A percentile compares a stretch with the other conserved stretches of the same genome.
phyloP scores from a whole-genome alignment of 2,329 filamentous ascomycete species.

The Lithohypha guttulata region DNA sequence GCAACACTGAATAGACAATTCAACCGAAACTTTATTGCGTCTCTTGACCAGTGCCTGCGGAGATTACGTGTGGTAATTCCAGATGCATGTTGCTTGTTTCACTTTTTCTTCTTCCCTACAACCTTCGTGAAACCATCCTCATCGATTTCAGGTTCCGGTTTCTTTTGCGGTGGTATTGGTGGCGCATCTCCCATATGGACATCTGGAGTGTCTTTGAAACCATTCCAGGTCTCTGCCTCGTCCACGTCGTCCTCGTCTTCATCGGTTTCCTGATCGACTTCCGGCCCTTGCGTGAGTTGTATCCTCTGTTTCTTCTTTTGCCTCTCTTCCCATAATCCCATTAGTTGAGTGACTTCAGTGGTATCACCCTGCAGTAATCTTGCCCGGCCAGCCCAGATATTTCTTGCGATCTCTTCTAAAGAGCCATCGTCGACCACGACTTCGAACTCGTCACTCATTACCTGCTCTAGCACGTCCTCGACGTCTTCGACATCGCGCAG shows the following conservation, averaged over 20 bases:
- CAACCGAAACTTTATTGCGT: too few relatives aligned
- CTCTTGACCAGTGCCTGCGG: background rate
- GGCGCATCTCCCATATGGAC: slow-evolving; percentile 62
- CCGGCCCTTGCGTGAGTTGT: slow-evolving; percentile 14
- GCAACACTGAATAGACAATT: too few relatives aligned
- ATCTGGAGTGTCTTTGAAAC: slow-evolving; percentile 43
- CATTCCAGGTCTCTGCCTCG: slow-evolving; percentile 46
- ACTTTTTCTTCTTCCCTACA: slow-evolving; percentile 54
- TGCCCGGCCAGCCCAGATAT: slow-evolving; percentile 58
- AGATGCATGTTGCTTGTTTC: slow-evolving; percentile 10
- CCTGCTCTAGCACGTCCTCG: slow-evolving; percentile 73
- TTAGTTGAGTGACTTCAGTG: slow-evolving; percentile 49
- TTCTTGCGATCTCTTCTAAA: slow-evolving; percentile 58
- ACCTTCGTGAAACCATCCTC: slow-evolving; percentile 75
- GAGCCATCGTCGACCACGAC: slow-evolving; percentile 86
- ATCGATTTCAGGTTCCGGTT: slow-evolving; percentile 59
- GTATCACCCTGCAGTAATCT: slow-evolving; percentile 35
- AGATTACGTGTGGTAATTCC: background rate
- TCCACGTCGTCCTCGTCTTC: slow-evolving; percentile 44
- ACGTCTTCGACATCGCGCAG: slow-evolving; percentile 66
- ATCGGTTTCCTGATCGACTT: slow-evolving; percentile 47
- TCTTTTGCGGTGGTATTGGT: slow-evolving; percentile 42
- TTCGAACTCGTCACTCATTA: slow-evolving; percentile 94
- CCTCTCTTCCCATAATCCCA: slow-evolving; percentile 34
- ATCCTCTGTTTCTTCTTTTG: slow-evolving; percentile 27